Percentiles rank a stretch among this genome's conserved stretches.
These are phyloP conservation scores for Aspergillus hancockii DNA, from an alignment of 495 filamentous ascomycete species.

Conservation along the genomic window DNA sequence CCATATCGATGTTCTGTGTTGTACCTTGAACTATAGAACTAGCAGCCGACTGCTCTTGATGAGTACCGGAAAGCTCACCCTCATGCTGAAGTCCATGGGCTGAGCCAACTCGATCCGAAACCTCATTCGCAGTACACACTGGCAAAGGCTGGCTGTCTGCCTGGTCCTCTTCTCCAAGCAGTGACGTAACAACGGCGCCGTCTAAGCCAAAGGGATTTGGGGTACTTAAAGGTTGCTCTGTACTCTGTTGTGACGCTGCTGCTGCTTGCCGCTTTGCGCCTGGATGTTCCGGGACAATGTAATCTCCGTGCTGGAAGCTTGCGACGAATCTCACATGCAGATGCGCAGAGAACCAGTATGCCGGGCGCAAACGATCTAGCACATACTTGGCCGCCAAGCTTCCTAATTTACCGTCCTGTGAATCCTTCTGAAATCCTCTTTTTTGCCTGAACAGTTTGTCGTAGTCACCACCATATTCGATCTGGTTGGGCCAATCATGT, in stretches of 20 bases:
- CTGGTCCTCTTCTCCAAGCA: conserved; percentile 8
- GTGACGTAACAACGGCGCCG: conserved; percentile 14
- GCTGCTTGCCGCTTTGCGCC: background rate
- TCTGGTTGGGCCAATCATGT: conserved; percentile 88
- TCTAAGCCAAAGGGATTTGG: conserved; percentile 23
- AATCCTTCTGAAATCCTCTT: conserved; percentile 71
- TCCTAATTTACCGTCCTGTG: conserved; percentile 68
- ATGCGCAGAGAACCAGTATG: conserved; percentile 94
- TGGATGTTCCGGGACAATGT: conserved; percentile 10
- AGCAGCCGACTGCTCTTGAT: background rate
- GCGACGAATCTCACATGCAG: conserved; percentile 85
- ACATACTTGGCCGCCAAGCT: conserved; percentile 75
- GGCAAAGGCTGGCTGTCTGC: background rate
- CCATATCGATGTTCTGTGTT: background rate
- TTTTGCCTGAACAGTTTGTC: conserved; percentile 67
- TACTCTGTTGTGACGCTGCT: background rate
- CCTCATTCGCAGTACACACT: background rate
- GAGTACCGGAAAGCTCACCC: background rate
- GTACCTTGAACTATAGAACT: background rate
- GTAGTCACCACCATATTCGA: conserved; percentile 74
- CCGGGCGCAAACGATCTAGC: conserved; percentile 75
- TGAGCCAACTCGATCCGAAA: background rate
- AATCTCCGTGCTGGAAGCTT: conserved; percentile 60
- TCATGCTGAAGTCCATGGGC: background rate
- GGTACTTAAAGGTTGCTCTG: background rate